These are phyloP conservation scores for Aspergillus fumigatiaffinis DNA, from an alignment of 2,329 filamentous ascomycete species.

Conservation along the genomic window DNA sequence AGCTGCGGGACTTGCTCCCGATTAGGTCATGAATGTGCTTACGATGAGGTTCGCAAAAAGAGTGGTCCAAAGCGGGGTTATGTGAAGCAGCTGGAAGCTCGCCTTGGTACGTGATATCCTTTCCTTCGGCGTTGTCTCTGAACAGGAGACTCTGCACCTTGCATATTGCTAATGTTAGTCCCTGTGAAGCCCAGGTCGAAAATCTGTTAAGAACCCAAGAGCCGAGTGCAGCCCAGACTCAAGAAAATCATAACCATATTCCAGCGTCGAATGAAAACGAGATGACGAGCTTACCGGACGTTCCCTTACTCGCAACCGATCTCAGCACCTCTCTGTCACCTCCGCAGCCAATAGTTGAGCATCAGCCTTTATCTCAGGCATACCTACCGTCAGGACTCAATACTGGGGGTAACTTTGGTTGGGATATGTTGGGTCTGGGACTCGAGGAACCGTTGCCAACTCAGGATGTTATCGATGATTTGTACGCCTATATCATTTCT, in stretches of 20 bases:
- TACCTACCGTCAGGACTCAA: conserved; percentile 21
- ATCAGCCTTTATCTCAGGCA: conserved; percentile 16
- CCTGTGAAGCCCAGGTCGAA: conserved; percentile 76
- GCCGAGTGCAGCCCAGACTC: conserved; percentile 30
- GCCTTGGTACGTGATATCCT: conserved; percentile 63
- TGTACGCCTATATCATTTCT: conserved; percentile 50
- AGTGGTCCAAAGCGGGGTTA: conserved; percentile 93
- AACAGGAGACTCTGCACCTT: neutral
- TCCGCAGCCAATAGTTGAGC: conserved; percentile 23
- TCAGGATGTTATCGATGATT: conserved; percentile 76
- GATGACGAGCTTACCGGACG: conserved; percentile 20
- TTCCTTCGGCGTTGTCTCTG: conserved; percentile 1
- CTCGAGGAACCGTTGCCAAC: conserved; percentile 77
- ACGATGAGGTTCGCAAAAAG: conserved; percentile 90
- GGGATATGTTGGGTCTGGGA: conserved; percentile 82
- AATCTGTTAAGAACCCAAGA: conserved; percentile 81
- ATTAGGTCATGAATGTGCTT: conserved; percentile 81
- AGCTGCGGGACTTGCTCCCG: conserved; percentile 85
- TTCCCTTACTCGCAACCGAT: conserved; percentile 18
- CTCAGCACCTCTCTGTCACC: conserved; percentile 18
- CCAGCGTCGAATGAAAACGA: conserved; percentile 29
- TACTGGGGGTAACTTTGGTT: conserved; percentile 55
- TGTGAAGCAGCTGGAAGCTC: conserved; percentile 88
- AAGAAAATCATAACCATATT: conserved; percentile 19
- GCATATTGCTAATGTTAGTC: conserved; percentile 8